Percentiles rank a stretch among this genome's conserved stretches.
These are phyloP conservation scores for Fusarium sp. DNA, from an alignment of 2,329 filamentous ascomycete species.

Conservation along the genomic window DNA sequence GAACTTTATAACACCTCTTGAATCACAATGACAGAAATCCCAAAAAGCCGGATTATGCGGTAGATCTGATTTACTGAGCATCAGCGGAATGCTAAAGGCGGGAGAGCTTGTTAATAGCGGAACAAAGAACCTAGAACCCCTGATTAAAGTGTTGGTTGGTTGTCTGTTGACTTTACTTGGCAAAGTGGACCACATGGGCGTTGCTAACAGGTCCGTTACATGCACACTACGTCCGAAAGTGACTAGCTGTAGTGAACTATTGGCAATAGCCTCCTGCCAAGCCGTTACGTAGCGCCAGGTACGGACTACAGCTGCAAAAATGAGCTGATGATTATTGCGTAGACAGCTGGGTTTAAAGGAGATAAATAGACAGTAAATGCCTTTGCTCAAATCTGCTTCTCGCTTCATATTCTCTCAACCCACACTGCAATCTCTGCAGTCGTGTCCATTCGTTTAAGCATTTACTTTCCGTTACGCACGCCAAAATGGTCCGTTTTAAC, in stretches of 20 bases:
- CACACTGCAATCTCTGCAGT: neutral
- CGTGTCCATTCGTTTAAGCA: neutral
- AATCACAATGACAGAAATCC: rapidly evolving
- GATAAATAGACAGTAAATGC: neutral
- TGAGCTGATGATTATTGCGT: neutral
- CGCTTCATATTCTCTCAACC: neutral
- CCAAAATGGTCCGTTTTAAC: neutral
- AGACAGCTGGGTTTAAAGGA: neutral
- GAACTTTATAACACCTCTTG: rapidly evolving
- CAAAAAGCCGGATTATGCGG: rapidly evolving
- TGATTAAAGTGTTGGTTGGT: neutral
- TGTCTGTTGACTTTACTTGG: neutral
- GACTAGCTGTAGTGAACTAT: neutral
- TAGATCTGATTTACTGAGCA: neutral
- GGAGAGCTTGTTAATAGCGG: neutral
- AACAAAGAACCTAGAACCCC: neutral
- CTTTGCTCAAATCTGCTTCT: neutral
- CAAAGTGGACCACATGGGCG: neutral
- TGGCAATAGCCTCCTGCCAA: neutral
- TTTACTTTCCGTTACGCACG: neutral
- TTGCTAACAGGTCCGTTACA: neutral
- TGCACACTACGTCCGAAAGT: no score
- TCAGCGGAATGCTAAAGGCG: neutral
- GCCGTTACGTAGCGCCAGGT: neutral
- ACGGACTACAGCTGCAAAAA: neutral